A percentile compares a stretch with the other conserved stretches of the same genome.
phyloP scores from a whole-genome alignment of 257 asterid species.

The Solanum okadae region DNA sequence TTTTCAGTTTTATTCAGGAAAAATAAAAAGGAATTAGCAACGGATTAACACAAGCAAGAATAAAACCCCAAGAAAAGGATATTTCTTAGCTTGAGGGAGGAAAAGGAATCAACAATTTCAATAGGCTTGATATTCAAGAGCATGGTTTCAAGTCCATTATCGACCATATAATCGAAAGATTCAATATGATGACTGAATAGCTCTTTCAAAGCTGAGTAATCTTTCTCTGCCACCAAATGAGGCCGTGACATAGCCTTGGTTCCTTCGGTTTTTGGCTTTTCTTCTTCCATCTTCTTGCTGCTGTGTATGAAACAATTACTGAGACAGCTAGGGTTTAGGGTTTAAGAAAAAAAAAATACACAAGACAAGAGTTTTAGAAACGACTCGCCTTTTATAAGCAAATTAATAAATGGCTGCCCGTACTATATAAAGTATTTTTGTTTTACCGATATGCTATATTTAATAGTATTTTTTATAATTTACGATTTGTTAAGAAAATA shows the following conservation, averaged over 20 bases:
- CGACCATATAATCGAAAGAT: slow-evolving; percentile 72
- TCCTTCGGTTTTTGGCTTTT: neutral
- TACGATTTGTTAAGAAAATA: no score
- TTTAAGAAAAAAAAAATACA: neutral
- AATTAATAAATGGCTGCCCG: neutral
- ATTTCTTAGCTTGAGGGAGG: slow-evolving; percentile 57
- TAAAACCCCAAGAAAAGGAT: slow-evolving; percentile 39
- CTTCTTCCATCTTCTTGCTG: neutral
- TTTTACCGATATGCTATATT: neutral
- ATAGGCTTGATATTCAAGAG: slow-evolving; percentile 47
- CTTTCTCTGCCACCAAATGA: slow-evolving; percentile 56
- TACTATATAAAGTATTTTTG: neutral
- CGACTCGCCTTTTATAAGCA: neutral
- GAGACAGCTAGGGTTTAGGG: neutral
- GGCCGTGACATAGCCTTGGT: slow-evolving; percentile 28
- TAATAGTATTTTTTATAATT: neutral
- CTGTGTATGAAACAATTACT: neutral
- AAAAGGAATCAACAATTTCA: slow-evolving; percentile 36
- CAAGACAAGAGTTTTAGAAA: neutral
- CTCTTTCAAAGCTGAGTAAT: slow-evolving; percentile 50
- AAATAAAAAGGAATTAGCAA: neutral
- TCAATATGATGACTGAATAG: slow-evolving; percentile 69
- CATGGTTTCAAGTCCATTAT: slow-evolving; percentile 50
- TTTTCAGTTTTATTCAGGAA: neutral
- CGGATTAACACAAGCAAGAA: neutral